Percentiles rank a stretch among this genome's conserved stretches.
phyloP scores from a whole-genome alignment of 345 rosid genomes.

The Melaleuca alternifolia region DNA sequence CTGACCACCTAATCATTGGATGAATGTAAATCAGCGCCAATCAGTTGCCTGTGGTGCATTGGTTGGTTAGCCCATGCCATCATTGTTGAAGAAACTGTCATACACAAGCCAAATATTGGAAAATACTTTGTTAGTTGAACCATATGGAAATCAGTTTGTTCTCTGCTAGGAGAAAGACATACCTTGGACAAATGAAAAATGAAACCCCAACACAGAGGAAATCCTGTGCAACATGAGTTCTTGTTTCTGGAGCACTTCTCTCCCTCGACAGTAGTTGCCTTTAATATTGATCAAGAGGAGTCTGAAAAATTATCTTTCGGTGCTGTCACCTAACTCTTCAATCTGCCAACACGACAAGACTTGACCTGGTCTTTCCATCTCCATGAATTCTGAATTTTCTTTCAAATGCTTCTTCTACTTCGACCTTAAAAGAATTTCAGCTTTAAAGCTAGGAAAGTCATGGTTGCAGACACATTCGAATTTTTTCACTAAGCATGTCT shows the following conservation, averaged over 20 bases:
- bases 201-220: not conserved
- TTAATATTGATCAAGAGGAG: not conserved
- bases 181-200: not conserved
- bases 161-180: not conserved
- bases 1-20: too few species aligned
- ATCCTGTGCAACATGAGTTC: not conserved
- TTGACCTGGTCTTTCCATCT: not conserved
- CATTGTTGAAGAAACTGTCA: too few species aligned
- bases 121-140: not conserved
- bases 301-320: not conserved
- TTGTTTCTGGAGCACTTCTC: not conserved
- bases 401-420: rapidly evolving
- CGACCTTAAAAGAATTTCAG: not conserved
- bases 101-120: not conserved
- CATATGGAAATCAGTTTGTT: not conserved
- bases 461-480: not conserved
- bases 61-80: too few species aligned
- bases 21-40: too few species aligned
- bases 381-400: not conserved
- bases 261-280: not conserved
- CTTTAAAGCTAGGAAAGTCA: not conserved
- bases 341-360: not conserved
- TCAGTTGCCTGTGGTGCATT: too few species aligned
- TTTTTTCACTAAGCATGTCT: not conserved
- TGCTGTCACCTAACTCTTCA: not conserved